Base-by-base conservation (phyloP, 1,139 yeast genomes). In the Meyerozyma sp. region DNA sequence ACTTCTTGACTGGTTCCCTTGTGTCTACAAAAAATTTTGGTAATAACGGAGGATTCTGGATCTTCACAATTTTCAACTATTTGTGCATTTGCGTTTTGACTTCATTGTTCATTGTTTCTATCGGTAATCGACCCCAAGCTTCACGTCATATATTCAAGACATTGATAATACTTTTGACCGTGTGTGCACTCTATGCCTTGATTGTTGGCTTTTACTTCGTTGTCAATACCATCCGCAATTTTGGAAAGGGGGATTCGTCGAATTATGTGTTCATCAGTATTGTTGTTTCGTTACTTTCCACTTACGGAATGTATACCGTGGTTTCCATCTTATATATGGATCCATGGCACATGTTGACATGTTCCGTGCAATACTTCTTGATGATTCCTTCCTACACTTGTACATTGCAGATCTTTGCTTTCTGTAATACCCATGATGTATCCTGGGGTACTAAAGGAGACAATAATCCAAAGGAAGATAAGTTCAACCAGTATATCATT, bases 361-460 rank as follows among this genome's bases (percentile, higher is more conserved):
- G 95, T 40, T 81, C 94, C 0, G 49, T 82, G 10, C 97, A 90
- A 63, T 90, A 90, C 68, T 88, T 90, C 66, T 62, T 89, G 57
- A 77, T 91, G 74, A 73, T 90, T 44, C 97, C 98, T n/a, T 83
- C 93, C 0, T 90, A 88, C 61, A 84, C 94, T 3, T 88, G 96
- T 65, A 85, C 96, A 1, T 70, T 90, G 49, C 97, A 90, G 63
- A 88, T 90, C 45, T 90, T 88, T 67, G 96, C 98, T 1, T 88
- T 89, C 63, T 90, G 98, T 67, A 90, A 90, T 60, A 89, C 96
- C 5, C 96, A 90, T 66, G 97, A 90, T 71, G 95, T 90, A 42
- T 85, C 96, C 0, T 91, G 97, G 97, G 97, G 97, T 65, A 91
- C 97, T 0, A 90, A 90, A 61, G 97, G 97, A 52, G 96, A 91